These are phyloP conservation scores for Collybia nuda DNA, from an alignment of 768 basidiomycete species.

Conservation along the genomic window DNA sequence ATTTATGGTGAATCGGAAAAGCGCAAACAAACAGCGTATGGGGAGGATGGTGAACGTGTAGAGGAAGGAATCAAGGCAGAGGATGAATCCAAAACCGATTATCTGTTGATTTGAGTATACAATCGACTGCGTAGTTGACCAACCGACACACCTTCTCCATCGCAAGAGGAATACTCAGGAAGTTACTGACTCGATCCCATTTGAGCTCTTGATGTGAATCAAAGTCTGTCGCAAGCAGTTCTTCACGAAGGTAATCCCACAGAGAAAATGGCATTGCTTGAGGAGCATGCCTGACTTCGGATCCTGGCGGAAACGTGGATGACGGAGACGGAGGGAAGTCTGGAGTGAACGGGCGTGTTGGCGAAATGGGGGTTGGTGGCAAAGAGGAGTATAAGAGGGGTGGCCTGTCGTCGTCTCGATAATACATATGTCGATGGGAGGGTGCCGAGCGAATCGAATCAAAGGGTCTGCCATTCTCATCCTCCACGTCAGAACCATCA, in stretches of 20 bases:
- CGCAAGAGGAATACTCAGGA: conserved; percentile 87
- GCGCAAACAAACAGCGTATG: conserved; percentile 75
- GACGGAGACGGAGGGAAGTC: conserved; percentile 31
- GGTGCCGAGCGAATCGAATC: conserved; percentile 12
- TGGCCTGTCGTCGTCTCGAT: conserved; percentile 18
- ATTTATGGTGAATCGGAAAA: conserved; percentile 53
- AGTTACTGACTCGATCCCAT: conserved; percentile 96
- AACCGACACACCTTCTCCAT: conserved; percentile 79
- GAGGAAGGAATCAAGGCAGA: conserved; percentile 95
- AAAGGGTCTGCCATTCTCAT: conserved; percentile 13
- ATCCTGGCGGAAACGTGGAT: conserved; percentile 19
- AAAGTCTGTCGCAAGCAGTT: conserved; percentile 88
- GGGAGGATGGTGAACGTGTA: conserved; percentile 98
- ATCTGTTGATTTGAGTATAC: conserved; percentile 49
- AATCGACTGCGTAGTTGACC: background rate
- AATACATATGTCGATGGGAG: conserved; percentile 14
- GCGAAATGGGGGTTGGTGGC: conserved; percentile 67
- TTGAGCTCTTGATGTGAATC: conserved; percentile 93
- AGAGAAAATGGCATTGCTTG: conserved; percentile 70
- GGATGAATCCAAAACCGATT: conserved; percentile 85
- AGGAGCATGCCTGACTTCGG: conserved; percentile 17
- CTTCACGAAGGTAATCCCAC: conserved; percentile 91
- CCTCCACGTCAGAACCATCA: conserved; percentile 30
- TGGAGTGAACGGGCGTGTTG: conserved; percentile 30
- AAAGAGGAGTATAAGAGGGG: conserved; percentile 69